Percentiles rank a stretch among this genome's conserved stretches.
These are phyloP conservation scores for Elymus sibiricus DNA, from an alignment of 176 grass and related monocot species.

Conservation along the genomic window DNA sequence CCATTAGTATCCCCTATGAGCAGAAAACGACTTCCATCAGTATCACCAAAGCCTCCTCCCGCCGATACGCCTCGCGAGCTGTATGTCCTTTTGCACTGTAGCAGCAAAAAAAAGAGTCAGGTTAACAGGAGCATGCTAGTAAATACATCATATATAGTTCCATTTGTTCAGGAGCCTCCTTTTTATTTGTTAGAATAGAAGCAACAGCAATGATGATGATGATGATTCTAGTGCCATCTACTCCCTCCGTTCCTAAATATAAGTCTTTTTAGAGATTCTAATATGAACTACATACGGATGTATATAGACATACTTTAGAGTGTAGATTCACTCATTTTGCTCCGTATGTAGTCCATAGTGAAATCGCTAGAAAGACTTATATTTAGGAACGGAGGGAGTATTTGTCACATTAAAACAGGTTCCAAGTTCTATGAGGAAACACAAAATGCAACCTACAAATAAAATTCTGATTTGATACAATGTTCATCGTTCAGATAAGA, in stretches of 20 bases:
- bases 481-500: not conserved
- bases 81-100: constrained; percentile 89
- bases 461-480: not conserved
- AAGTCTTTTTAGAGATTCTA: too few relatives aligned
- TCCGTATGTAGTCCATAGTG: too few relatives aligned
- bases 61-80: constrained; percentile 79
- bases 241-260: too few relatives aligned
- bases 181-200: not conserved
- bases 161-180: not conserved
- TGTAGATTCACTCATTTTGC: too few relatives aligned
- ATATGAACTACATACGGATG: too few relatives aligned
- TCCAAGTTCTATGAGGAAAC: not conserved
- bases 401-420: not conserved
- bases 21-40: not conserved
- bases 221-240: not conserved
- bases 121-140: not conserved
- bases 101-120: not conserved
- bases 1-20: not conserved
- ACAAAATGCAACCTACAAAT: not conserved
- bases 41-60: constrained; percentile 49
- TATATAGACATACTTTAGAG: too few relatives aligned
- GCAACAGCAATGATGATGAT: not conserved
- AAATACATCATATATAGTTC: not conserved
- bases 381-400: not conserved
- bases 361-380: too few relatives aligned